Base-by-base conservation (phyloP, 2,329 filamentous ascomycete genomes). In the Alternaria gaisen region DNA sequence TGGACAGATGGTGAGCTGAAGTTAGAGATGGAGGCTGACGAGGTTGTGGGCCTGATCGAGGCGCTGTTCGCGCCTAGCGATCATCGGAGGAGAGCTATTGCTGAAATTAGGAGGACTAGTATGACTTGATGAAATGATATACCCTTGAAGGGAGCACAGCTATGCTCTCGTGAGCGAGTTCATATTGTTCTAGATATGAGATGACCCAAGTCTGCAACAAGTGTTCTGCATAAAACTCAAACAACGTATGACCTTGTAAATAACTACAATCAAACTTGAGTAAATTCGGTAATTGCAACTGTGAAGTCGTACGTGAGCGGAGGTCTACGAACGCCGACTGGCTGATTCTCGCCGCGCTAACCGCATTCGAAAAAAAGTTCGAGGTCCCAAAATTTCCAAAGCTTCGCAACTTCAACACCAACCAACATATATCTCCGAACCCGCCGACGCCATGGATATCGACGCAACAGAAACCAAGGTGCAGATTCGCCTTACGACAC, bases 1-100 rank as follows among this genome's bases (percentile, higher is more conserved):
- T 90, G 88, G 88, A 82, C 81, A 3, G 87, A 90, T 66, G 86
- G 86, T n/a, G 88, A 88, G 73, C 69, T 90, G 68, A 84, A 84
- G 61, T 72, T 89, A 56, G 87, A 90, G 70, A 90, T 89, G 77
- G 83, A 83, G 24, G 80, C 80, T 3, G 86, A 88, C 34, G 88
- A 90, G 72, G 83, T 90, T 9, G 80, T 88, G 14, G 88, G 89
- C 68, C 70, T 90, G 73, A 86, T 90, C 52, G 82, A 87, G 74
- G 88, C 87, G 18, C 75, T 90, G 36, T 90, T 90, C 74, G 87
- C 87, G 18, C 88, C 89, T 66, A 87, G 85, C 64, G 84, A 86
- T 36, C 80, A 88, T 71, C 79, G 87, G 57, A 81, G 86, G 63
- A 82, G 81, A 70, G 85, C 87, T 3, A 87, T 89, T 68, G 79